phyloP scores from a whole-genome alignment of 129 eudicot species.

The Flaveria robusta region DNA sequence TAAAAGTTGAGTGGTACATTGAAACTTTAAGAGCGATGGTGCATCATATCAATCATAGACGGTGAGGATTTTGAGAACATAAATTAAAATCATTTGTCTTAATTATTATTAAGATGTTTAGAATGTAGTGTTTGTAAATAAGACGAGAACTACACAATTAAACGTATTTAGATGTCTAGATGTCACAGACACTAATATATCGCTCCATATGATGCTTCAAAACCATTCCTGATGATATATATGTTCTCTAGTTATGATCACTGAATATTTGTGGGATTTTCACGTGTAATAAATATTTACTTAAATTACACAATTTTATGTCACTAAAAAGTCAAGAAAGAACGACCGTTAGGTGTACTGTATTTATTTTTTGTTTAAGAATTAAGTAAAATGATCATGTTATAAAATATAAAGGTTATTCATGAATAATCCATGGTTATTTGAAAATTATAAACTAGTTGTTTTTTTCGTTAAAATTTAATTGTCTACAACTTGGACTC shows the following conservation, averaged over 20 bases:
- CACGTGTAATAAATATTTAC: background rate
- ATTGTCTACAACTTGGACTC: no score
- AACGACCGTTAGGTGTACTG: background rate
- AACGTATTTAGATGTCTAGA: no score
- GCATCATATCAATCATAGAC: no score
- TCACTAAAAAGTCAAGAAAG: conserved; percentile 26
- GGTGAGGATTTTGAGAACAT: no score
- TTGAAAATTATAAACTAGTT: background rate
- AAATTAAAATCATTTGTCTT: no score
- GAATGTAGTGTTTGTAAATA: no score
- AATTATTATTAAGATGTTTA: no score
- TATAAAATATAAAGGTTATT: background rate
- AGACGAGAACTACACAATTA: no score
- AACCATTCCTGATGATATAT: background rate
- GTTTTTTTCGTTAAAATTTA: background rate
- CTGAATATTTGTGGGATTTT: background rate
- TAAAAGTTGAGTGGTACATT: no score
- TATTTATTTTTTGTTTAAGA: background rate
- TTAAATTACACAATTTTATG: background rate
- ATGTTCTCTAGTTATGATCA: conserved; percentile 6
- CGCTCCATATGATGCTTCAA: background rate
- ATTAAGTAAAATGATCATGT: background rate
- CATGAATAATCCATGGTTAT: background rate
- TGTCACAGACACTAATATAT: no score
- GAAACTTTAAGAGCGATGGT: no score